Conservation (phyloP, 2,329 filamentous ascomycete species). For the Phaeosphaeriaceae sp. region DNA sequence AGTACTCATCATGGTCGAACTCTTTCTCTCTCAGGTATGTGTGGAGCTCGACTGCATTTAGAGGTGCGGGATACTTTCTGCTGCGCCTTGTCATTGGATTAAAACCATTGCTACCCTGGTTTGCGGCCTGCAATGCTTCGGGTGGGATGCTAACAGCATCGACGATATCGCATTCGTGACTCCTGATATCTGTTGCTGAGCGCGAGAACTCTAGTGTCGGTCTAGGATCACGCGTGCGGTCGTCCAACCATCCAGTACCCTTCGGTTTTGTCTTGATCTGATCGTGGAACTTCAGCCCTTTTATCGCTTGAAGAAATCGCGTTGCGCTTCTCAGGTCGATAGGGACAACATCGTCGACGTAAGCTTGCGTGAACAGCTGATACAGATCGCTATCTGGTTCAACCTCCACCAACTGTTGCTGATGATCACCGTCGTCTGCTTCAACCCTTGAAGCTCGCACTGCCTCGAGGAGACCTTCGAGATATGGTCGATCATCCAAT, state of each 20-base stretch:
- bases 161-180: not conserved
- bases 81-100: not conserved
- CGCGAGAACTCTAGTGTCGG: not conserved
- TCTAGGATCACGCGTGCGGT: not conserved
- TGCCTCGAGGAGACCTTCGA: not conserved
- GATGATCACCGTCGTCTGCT: not conserved
- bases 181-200: not conserved
- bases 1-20: not conserved
- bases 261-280: not conserved
- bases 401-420: not conserved
- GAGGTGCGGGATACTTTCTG: not conserved
- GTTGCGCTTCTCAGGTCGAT: not conserved
- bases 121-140: not conserved
- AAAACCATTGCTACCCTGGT: not conserved
- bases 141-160: not conserved
- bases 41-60: not conserved
- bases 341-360: constrained; percentile 1
- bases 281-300: not conserved
- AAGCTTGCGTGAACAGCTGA: constrained; percentile 1
- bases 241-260: constrained; percentile 8
- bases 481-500: not conserved
- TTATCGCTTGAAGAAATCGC: not conserved
- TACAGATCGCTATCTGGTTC: not conserved
- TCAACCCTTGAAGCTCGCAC: not conserved
- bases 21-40: not conserved